Evolutionary conservation across 768 basidiomycete species (phyloP).

Genomic region (Macrocybe gigantea): DNA sequence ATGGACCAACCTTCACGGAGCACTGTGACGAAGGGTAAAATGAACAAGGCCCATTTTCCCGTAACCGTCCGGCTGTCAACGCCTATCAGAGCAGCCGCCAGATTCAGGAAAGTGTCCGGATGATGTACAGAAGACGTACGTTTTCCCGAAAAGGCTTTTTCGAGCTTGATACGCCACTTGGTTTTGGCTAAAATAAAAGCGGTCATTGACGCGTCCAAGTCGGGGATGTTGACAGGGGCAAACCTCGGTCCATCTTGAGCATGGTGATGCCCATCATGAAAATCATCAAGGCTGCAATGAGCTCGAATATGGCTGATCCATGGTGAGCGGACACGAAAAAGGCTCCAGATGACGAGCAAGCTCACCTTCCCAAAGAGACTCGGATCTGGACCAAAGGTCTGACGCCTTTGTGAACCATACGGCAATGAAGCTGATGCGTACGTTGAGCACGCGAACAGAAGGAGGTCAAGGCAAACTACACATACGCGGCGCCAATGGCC

Average conservation of each 20-base stretch:
- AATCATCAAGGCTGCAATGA: constrained; percentile 76
- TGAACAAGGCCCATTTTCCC: constrained; percentile 83
- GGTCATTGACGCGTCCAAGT: neutral
- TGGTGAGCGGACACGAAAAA: constrained; percentile 15
- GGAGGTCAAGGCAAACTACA: neutral
- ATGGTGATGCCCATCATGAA: constrained; percentile 92
- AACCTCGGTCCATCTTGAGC: constrained; percentile 86
- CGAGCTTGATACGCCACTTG: constrained; percentile 92
- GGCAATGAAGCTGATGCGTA: constrained; percentile 60
- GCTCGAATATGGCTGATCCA: constrained; percentile 48
- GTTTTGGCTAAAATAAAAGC: constrained; percentile 50
- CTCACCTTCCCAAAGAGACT: constrained; percentile 89
- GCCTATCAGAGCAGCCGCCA: constrained; percentile 19
- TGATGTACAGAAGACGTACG: constrained; percentile 25
- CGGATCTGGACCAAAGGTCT: constrained; percentile 79
- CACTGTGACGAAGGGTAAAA: constrained; percentile 88
- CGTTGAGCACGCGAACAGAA: too few species aligned
- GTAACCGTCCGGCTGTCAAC: constrained; percentile 43
- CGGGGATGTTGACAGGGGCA: neutral
- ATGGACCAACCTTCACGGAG: constrained; percentile 69
- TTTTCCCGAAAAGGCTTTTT: constrained; percentile 63
- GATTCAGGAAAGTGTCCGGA: neutral
- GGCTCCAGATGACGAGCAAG: neutral
- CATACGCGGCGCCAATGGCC: constrained; percentile 75
- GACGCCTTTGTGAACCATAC: constrained; percentile 91